phyloP scores from a whole-genome alignment of 2,329 filamentous ascomycete species.

The Hypoxylon sp. region DNA sequence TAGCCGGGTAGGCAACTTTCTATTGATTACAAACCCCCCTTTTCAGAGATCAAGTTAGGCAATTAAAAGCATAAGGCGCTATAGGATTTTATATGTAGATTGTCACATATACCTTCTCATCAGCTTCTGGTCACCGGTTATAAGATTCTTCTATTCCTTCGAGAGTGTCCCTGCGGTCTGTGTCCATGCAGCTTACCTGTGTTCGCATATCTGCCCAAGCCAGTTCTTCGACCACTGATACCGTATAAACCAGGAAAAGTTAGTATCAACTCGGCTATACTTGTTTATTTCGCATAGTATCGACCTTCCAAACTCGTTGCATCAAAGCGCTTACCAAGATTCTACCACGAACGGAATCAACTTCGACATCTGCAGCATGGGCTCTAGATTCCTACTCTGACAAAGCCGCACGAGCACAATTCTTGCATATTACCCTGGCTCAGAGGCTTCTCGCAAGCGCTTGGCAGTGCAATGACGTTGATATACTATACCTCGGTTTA shows the following conservation, averaged over 20 bases:
- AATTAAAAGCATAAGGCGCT: conserved; percentile 70
- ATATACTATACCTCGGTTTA: conserved; percentile 80
- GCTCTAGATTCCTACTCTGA: conserved; percentile 68
- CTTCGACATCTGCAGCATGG: conserved; percentile 2
- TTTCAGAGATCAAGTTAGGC: conserved; percentile 79
- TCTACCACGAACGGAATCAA: not conserved
- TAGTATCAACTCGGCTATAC: not conserved
- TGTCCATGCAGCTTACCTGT: not conserved
- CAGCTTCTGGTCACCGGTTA: not conserved
- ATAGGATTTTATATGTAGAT: conserved; percentile 76
- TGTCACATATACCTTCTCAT: not conserved
- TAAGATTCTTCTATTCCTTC: not conserved
- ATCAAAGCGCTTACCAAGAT: not conserved
- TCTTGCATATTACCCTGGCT: conserved; percentile 83
- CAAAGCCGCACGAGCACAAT: conserved; percentile 84
- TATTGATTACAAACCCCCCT: conserved; percentile 84
- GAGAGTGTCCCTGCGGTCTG: not conserved
- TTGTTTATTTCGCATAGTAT: conserved; percentile 1
- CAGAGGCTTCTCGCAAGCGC: conserved; percentile 86
- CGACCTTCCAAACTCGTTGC: conserved; percentile 3
- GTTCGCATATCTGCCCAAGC: not conserved
- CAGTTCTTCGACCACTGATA: not conserved
- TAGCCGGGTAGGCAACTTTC: conserved; percentile 80
- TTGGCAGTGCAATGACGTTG: conserved; percentile 75
- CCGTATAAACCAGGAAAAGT: not conserved